Conservation (phyloP, 768 basidiomycete species). For the Suillus subalutaceus region DNA sequence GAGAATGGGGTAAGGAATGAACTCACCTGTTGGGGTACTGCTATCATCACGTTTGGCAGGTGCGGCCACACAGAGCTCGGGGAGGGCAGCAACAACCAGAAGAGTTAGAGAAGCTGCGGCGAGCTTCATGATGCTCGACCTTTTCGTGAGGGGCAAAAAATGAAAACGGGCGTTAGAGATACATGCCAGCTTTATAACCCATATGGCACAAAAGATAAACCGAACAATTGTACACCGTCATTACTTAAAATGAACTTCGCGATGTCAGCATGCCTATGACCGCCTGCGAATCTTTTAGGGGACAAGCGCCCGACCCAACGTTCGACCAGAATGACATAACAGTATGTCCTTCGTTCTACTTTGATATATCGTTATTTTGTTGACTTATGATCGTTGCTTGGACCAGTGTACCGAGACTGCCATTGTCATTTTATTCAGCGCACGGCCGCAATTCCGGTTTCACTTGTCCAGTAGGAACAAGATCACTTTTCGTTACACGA, state of each 20-base stretch:
- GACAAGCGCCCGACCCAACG: background rate
- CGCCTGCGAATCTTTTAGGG: background rate
- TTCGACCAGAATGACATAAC: too few species aligned
- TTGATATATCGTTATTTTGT: background rate
- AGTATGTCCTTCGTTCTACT: background rate
- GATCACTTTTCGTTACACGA: background rate
- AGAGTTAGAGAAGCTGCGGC: background rate
- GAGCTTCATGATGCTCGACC: conserved; percentile 9
- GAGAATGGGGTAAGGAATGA: background rate
- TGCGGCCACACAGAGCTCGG: background rate
- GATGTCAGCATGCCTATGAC: background rate
- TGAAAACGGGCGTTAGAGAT: background rate
- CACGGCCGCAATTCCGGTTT: background rate
- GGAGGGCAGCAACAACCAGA: conserved; percentile 1
- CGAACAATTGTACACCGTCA: background rate
- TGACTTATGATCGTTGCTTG: background rate
- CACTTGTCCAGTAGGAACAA: background rate
- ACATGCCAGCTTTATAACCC: background rate
- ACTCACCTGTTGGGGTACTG: conserved; percentile 9
- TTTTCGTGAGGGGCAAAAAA: background rate
- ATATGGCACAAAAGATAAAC: background rate
- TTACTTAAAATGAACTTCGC: background rate
- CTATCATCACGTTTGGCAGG: conserved; percentile 6
- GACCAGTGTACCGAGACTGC: background rate
- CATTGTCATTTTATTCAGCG: background rate